These are phyloP conservation scores for Circinella umbellata DNA, from an alignment of 371 early-diverging fungal genomes.

Conservation along the genomic window DNA sequence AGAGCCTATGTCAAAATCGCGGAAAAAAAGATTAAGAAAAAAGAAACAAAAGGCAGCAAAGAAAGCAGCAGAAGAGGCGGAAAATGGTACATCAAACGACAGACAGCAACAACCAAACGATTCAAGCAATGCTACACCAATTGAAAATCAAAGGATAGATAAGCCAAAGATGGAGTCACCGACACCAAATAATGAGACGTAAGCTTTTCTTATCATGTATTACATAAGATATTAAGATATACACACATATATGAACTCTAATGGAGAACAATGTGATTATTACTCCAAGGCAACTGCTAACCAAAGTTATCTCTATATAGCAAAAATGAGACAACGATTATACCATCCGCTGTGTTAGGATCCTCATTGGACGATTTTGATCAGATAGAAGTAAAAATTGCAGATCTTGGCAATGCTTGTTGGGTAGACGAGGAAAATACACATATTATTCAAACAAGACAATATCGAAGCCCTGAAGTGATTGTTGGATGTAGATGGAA, in stretches of 20 bases:
- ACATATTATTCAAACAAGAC: constrained; percentile 96
- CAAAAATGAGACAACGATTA: constrained; percentile 26
- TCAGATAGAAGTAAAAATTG: constrained; percentile 87
- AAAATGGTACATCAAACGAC: constrained; percentile 9
- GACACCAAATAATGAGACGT: constrained; percentile 15
- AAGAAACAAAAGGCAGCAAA: constrained; percentile 38
- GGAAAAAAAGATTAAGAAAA: constrained; percentile 42
- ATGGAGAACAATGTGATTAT: no score
- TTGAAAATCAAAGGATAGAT: constrained; percentile 16
- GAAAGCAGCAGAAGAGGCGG: constrained; percentile 11
- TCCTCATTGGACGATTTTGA: constrained; percentile 29
- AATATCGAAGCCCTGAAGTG: constrained; percentile 98
- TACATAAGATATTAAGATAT: no score
- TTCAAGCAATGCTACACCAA: not conserved
- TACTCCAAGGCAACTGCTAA: no score
- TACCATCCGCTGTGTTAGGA: constrained; percentile 29
- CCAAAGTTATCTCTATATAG: not conserved
- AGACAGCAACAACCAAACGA: not conserved
- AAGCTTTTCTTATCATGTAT: not conserved
- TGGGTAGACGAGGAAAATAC: constrained; percentile 94
- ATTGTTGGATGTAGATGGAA: constrained; percentile 94
- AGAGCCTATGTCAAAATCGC: constrained; percentile 33
- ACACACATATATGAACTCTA: no score
- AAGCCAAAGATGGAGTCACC: not conserved
- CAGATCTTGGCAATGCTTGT: constrained; percentile 97